These are phyloP conservation scores for Lasiodiplodia gonubiensis DNA, from an alignment of 2,329 filamentous ascomycete species.

Conservation along the genomic window DNA sequence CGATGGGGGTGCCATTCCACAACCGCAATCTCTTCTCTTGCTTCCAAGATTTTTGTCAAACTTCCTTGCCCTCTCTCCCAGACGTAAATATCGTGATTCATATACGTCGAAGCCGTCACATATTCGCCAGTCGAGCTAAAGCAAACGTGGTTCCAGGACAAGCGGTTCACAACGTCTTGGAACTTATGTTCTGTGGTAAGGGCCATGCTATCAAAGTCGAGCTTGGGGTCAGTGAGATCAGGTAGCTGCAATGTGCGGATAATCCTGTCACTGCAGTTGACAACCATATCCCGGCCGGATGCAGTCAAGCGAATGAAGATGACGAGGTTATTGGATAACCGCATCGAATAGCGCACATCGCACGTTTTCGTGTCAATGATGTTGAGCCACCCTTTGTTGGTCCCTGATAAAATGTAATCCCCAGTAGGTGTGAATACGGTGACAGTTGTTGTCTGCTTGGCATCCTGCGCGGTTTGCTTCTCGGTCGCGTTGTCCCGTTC, in stretches of 20 bases:
- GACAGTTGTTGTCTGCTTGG: slow-evolving; percentile 92
- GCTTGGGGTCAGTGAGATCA: slow-evolving; percentile 65
- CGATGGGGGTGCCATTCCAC: slow-evolving; percentile 96
- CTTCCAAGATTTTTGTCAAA: slow-evolving; percentile 94
- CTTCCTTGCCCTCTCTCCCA: slow-evolving; percentile 96
- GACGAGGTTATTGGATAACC: slow-evolving; percentile 85
- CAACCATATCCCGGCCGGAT: slow-evolving; percentile 84
- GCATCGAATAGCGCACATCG: slow-evolving; percentile 86
- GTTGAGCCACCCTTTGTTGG: slow-evolving; percentile 95
- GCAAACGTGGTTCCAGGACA: slow-evolving; percentile 96
- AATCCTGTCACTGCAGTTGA: slow-evolving; percentile 93
- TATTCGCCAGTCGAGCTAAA: slow-evolving; percentile 96
- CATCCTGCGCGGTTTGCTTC: slow-evolving; percentile 88
- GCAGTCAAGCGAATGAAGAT: slow-evolving; percentile 83
- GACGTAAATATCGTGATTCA: slow-evolving; percentile 98
- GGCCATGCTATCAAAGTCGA: slow-evolving; percentile 85
- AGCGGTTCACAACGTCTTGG: slow-evolving; percentile 91
- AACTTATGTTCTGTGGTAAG: slow-evolving; percentile 97
- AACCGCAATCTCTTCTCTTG: slow-evolving; percentile 93
- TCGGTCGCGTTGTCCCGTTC: slow-evolving; percentile 76
- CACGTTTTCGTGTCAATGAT: slow-evolving; percentile 84
- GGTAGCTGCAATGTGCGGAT: slow-evolving; percentile 92
- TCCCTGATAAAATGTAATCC: slow-evolving; percentile 88
- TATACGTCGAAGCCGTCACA: slow-evolving; percentile 93
- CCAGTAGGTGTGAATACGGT: slow-evolving; percentile 86